Base-by-base conservation (phyloP, 768 basidiomycete species). In the Crepidotus variabilis region DNA sequence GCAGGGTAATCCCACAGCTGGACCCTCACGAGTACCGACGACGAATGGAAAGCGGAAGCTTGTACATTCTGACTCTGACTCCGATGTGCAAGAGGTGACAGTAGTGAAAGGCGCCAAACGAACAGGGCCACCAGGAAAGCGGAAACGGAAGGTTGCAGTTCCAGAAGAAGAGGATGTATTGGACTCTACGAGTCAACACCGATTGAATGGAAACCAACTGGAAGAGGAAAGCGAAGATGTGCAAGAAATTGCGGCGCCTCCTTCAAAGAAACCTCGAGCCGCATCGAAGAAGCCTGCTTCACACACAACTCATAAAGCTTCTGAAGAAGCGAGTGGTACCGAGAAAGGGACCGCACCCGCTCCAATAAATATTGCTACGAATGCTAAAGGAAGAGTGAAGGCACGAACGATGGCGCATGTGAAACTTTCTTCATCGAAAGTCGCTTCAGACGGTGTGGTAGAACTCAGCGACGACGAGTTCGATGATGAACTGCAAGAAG, bases 401-500 rank as follows among this genome's bases (percentile, higher is more conserved):
- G 52, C 57, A 13, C 49, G 58, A 35, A 43, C 54, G 34, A n/a
- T 52, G 20, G 51, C 47, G 11, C 14, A 49, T 57, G 47, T 52
- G 14, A 57, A 56, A 8, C 28, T 8, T 3, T 16, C 14, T 32
- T 22, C 32, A 35, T 6, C 54, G 54, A 24, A 57, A 22, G 21
- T 48, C 21, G 54, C 59, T 52, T 56, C 59, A 9, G 57, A 57
- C 18, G 59, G 63, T 47, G 59, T 53, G 61, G 62, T 43, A 23
- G 58, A 61, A 23, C 57, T 60, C 14, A 57, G 56, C 21, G 67
- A 68, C 8, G 51, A 60, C 43, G 67, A 67, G 13, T 63, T 60
- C 46, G 63, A 65, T 36, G 8, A 28, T 8, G 50, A 56, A 10
- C 55, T 56, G 18, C 63, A 62, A 22, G 60, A 61, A n/a, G 51